Evolutionary conservation across 768 basidiomycete genomes (phyloP), one percentile per base, ranked within the genome.

Genomic region (Lepiota brunneoincarnata): DNA sequence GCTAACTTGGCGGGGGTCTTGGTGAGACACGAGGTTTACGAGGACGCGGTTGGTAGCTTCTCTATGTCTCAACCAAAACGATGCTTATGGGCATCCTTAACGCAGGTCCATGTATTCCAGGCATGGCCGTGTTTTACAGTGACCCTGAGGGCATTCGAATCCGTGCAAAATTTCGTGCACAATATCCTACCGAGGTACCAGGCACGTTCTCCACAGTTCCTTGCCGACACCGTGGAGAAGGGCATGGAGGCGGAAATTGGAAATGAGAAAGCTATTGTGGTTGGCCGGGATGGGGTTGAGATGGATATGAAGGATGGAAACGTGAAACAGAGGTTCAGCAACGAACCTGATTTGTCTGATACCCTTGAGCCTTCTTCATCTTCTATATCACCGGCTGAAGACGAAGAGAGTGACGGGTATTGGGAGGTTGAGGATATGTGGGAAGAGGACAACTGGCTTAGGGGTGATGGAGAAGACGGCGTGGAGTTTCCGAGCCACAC

Each of bases 81-180:
- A 6, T 17, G 37, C 14, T 49, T 23, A 35, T 44, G 5, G 24
- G n/a, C n/a, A 40, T 23, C 14, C 49, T 40, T 51, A 48, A 21
- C 43, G 14, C 60, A 91, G 89, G 80, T 93, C 11, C 94, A 98
- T 61, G 90, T 96, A 11, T 98, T 98, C 66, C 94, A 96, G 66
- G 77, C 84, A 14, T 90, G 91, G 61, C 89, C 91, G 0, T 96
- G 92, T 67, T 75, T 91, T 18, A 76, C 82, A 7, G 75, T 81
- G 2, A 70, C 87, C 23, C 77, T 71, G n/a, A 79, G 79, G 40
- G 83, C 91, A 2, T 90, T 89, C 66, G 59, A 77, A 46, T 86
- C 87, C 4, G 88, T 87, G 67, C 78, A 80, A 26, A 76, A 83
- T 55, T 93, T 91, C 64, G 83, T 89, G 28, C 76, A 78, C 42